Evolutionary conservation across 225 moss, liverwort and hornwort genomes (phyloP).

Genomic region (Marchantia polymorpha): DNA sequence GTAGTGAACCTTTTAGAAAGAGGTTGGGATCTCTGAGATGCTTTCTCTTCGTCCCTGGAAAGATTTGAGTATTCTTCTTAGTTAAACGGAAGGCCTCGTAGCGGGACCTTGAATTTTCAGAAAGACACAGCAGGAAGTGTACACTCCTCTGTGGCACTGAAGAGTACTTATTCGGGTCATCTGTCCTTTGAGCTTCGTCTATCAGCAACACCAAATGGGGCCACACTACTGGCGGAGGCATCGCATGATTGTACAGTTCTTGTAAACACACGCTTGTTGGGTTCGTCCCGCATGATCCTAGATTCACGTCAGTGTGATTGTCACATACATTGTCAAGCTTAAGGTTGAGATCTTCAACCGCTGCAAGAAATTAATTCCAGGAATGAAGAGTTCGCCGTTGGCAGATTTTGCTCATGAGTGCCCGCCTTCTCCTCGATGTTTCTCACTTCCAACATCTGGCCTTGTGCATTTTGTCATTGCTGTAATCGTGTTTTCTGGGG

Average conservation of each 20-base stretch:
- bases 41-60: not conserved
- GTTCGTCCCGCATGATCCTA: not conserved
- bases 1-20: conserved; percentile 74
- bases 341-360: too few species aligned
- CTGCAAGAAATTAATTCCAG: not conserved
- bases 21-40: conserved; percentile 70
- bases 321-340: too few species aligned
- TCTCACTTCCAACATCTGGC: too few species aligned
- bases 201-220: not conserved
- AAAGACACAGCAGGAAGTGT: not conserved
- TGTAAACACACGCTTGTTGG: not conserved
- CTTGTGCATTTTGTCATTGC: too few species aligned
- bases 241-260: not conserved
- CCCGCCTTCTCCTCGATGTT: too few species aligned
- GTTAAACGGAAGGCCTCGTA: not conserved
- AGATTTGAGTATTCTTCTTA: not conserved
- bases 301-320: not conserved
- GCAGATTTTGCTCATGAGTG: not conserved
- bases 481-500: too few species aligned
- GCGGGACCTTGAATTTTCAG: not conserved
- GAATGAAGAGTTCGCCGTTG: not conserved
- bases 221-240: not conserved
- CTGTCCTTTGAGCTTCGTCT: not conserved
- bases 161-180: conserved; percentile 4
- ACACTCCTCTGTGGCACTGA: not conserved